Percentiles rank a stretch among this genome's conserved stretches.
Conservation (phyloP, 495 filamentous ascomycete species). For the Geopyxis carbonaria region DNA sequence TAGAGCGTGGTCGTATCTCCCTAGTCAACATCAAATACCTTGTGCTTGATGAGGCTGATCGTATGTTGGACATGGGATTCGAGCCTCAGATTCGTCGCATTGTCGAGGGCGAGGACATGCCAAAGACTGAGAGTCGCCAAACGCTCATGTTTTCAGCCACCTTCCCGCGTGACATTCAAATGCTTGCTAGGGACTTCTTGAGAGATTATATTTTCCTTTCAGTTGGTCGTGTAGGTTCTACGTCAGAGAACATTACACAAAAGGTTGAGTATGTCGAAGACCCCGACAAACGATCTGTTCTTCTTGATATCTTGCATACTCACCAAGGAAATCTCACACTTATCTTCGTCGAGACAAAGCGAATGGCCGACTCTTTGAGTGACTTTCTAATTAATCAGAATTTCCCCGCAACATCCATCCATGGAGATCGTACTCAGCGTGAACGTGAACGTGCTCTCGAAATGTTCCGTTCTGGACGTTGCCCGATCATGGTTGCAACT, state of each 20-base stretch:
- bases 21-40: slow-evolving; percentile 39
- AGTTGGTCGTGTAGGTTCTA: slow-evolving; percentile 68
- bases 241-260: slow-evolving; percentile 66
- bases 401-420: slow-evolving; percentile 71
- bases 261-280: slow-evolving; percentile 47
- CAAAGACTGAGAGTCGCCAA: slow-evolving; percentile 63
- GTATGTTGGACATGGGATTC: slow-evolving; percentile 47
- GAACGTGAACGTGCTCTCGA: slow-evolving; percentile 87
- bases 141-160: slow-evolving; percentile 94
- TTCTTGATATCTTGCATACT: slow-evolving; percentile 55
- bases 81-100: slow-evolving; percentile 29
- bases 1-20: slow-evolving; percentile 42
- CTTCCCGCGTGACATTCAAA: slow-evolving; percentile 59
- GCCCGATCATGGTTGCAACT: slow-evolving; percentile 70
- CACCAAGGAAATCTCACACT: slow-evolving; percentile 61
- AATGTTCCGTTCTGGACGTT: slow-evolving; percentile 54
- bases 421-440: slow-evolving; percentile 67
- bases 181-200: slow-evolving; percentile 59
- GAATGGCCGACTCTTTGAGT: slow-evolving; percentile 60
- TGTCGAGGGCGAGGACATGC: slow-evolving; percentile 29
- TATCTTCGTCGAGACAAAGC: slow-evolving; percentile 74
- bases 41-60: slow-evolving; percentile 89
- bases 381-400: slow-evolving; percentile 68
- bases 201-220: slow-evolving; percentile 54
- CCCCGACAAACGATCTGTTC: slow-evolving; percentile 44